Evolutionary conservation across 2,329 filamentous ascomycete genomes (phyloP), one percentile per base, ranked within the genome.

Genomic region (Tolypocladium endophyticum): DNA sequence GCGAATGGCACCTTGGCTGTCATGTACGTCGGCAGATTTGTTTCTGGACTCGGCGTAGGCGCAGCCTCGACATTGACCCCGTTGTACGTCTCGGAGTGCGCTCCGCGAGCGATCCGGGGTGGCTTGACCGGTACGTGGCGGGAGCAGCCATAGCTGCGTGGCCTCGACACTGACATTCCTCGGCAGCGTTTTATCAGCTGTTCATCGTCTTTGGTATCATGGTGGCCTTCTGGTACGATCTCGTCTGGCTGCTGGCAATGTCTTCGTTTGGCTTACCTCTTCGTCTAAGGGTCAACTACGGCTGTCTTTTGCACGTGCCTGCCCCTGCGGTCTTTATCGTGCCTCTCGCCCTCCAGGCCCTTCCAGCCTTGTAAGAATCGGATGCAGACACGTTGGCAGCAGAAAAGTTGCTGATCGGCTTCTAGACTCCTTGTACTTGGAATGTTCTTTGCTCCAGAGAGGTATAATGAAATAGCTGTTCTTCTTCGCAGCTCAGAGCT

Each of bases 11-110:
- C 81, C 55, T 71, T 89, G 41, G 74, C 80, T 16, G 75, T 79
- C 64, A 86, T 90, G 76, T 90, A 88, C 66, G 76, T 87, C 62
- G 87, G 87, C 55, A 79, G 87, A 68, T 83, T 81, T 56, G 64
- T 81, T 28, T 71, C 76, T 33, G 79, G 79, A 12, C 64, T 82
- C 7, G 79, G 78, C 4, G 77, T 81, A 45, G 79, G 79, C n/a
- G 76, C 77, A 56, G 78, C 78, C 0, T 80, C 77, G 25, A 77
- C 74, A 53, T 59, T 79, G 60, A 75, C 73, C 4, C 76, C 76
- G 0, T 60, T 79, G 47, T 78, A 79, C 53, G 74, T 78, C 33
- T 79, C 77, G 53, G 79, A 81, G 62, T 79, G 78, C 59, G 77
- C 78, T 4, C 79, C 78, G 20, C 71, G 78, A 63, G 78, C 77